These are phyloP conservation scores for Graphilbum fragrans DNA, from an alignment of 2,329 filamentous ascomycete species.

Conservation along the genomic window DNA sequence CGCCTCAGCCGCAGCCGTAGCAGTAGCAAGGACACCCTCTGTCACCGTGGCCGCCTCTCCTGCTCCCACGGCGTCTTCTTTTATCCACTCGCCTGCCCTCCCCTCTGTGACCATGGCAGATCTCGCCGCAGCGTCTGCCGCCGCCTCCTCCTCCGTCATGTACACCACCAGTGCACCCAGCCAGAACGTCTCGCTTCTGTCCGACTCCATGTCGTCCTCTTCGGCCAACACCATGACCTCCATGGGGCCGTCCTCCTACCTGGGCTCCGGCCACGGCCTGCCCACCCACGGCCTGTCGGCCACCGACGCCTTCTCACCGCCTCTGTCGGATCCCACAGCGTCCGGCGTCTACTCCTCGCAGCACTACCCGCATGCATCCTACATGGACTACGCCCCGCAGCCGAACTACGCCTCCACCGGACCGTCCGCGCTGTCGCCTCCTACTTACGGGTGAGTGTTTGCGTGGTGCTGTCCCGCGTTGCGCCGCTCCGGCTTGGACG, in stretches of 20 bases:
- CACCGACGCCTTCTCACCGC: neutral
- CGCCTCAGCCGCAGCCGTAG: neutral
- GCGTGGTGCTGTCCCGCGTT: no score
- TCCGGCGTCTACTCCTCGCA: neutral
- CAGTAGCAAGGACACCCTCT: neutral
- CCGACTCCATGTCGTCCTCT: slow-evolving; percentile 30
- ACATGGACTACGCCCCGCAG: neutral
- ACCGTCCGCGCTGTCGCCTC: neutral
- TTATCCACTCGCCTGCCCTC: slow-evolving; percentile 2
- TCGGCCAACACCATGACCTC: slow-evolving; percentile 12
- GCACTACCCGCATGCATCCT: neutral
- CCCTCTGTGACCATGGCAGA: slow-evolving; percentile 25
- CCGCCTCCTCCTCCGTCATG: slow-evolving; percentile 26
- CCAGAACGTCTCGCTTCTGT: slow-evolving; percentile 33
- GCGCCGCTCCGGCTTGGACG: no score
- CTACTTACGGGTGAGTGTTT: neutral
- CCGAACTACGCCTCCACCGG: neutral
- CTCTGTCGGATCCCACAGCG: neutral
- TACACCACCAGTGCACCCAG: slow-evolving; percentile 39
- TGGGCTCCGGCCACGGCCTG: slow-evolving; percentile 7
- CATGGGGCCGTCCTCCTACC: neutral
- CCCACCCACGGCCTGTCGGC: neutral
- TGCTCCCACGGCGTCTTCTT: neutral
- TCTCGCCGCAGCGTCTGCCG: slow-evolving; percentile 22
- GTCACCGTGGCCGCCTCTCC: slow-evolving; percentile 1